These are phyloP conservation scores for Leishmania arabica DNA, from an alignment of 208 protist species.

Conservation along the genomic window DNA sequence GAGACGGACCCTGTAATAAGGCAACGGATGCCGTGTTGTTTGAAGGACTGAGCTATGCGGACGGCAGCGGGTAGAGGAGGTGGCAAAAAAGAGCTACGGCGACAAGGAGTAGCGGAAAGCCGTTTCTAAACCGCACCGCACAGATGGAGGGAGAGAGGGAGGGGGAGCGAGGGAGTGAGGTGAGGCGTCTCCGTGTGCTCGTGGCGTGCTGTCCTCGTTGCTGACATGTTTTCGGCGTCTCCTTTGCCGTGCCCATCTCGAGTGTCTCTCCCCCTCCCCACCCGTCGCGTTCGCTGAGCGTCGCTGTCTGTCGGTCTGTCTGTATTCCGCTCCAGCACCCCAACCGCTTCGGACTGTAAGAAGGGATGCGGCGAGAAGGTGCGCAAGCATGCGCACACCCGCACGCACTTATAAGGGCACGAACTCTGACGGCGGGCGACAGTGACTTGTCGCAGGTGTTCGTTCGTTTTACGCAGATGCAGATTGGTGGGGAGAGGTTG, in stretches of 20 bases:
- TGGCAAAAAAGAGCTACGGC: background rate
- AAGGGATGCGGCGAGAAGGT: background rate
- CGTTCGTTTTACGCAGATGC: background rate
- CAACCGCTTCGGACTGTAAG: background rate
- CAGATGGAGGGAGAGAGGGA: background rate
- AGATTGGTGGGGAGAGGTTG: background rate
- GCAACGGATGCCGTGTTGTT: background rate
- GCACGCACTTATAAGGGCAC: background rate
- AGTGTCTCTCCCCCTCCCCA: background rate
- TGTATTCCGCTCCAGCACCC: background rate
- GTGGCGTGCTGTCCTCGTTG: background rate
- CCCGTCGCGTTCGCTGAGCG: background rate
- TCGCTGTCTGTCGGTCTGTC: background rate
- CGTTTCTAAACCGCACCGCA: background rate
- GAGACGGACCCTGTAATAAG: background rate
- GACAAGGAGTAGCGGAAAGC: background rate
- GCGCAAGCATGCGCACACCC: background rate
- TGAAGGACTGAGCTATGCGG: background rate
- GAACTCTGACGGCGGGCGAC: background rate
- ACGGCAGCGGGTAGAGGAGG: background rate
- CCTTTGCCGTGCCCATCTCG: background rate
- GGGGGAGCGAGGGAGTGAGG: background rate
- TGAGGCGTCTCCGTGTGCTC: background rate
- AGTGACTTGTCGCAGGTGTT: background rate
- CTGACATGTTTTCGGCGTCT: background rate